Evolutionary conservation across 2,329 filamentous ascomycete species (phyloP).

Genomic region (Aschersonia sp.): DNA sequence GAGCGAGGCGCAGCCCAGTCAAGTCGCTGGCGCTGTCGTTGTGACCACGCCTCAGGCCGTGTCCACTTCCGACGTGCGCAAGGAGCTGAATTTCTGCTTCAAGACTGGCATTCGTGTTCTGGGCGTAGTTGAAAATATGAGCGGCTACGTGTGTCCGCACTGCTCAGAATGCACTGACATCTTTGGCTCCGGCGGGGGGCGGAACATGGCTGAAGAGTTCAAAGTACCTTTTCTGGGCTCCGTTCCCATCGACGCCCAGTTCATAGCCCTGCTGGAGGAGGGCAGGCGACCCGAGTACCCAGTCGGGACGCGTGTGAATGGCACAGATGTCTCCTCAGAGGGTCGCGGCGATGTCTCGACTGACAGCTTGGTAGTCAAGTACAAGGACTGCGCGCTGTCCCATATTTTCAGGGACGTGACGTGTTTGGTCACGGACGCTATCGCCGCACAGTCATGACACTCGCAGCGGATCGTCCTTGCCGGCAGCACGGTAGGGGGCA

Average conservation of each 20-base stretch:
- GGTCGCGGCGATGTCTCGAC: slow-evolving; percentile 9
- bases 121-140: slow-evolving; percentile 96
- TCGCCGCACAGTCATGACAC: too few relatives aligned
- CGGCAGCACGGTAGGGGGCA: too few relatives aligned
- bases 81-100: slow-evolving; percentile 83
- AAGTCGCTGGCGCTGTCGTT: slow-evolving; percentile 76
- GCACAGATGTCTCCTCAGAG: slow-evolving; percentile 30
- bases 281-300: slow-evolving; percentile 51
- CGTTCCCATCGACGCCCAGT: slow-evolving; percentile 86
- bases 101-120: slow-evolving; percentile 70
- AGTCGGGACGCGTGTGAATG: slow-evolving; percentile 47
- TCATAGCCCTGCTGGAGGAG: slow-evolving; percentile 76
- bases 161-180: slow-evolving; percentile 82
- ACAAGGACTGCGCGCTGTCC: slow-evolving; percentile 54
- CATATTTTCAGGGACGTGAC: slow-evolving; percentile 55
- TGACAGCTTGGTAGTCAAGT: slow-evolving; percentile 50
- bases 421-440: too few relatives aligned
- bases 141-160: slow-evolving; percentile 70
- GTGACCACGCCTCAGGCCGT: slow-evolving; percentile 95
- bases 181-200: slow-evolving; percentile 81
- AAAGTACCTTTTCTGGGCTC: slow-evolving; percentile 69
- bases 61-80: slow-evolving; percentile 82
- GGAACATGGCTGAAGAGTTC: slow-evolving; percentile 80
- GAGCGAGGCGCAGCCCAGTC: slow-evolving; percentile 43
- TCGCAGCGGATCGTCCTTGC: too few relatives aligned